Evolutionary conservation across 2,329 filamentous ascomycete species (phyloP).

Genomic region (Verruconis gallopava): DNA sequence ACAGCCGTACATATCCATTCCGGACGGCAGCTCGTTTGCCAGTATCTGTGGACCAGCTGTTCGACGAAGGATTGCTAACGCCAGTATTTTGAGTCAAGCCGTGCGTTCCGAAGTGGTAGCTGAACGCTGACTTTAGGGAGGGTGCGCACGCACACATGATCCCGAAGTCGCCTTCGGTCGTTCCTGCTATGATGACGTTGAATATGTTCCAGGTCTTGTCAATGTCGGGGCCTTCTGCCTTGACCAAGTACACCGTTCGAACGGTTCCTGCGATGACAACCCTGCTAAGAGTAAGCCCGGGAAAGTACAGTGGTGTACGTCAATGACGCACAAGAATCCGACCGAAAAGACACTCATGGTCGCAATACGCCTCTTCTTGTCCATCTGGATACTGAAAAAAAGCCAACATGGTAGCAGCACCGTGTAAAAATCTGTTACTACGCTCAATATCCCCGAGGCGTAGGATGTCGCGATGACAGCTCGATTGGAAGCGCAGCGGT

Average conservation of each 20-base stretch:
- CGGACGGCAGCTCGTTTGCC: too few species aligned
- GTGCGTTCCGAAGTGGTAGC: too few species aligned
- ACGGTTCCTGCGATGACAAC: conserved; percentile 20
- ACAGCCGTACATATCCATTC: too few species aligned
- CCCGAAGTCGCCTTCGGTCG: conserved; percentile 7
- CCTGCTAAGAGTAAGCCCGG: conserved; percentile 11
- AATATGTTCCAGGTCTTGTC: conserved; percentile 7
- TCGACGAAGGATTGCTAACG: too few species aligned
- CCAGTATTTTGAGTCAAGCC: too few species aligned
- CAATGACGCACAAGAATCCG: conserved; percentile 13
- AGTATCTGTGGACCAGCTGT: too few species aligned
- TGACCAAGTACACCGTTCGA: conserved; percentile 19
- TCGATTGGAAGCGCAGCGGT: conserved; percentile 13
- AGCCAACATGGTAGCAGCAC: conserved; percentile 14
- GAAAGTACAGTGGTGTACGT: background rate
- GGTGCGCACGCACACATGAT: conserved; percentile 11
- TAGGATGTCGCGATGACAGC: conserved; percentile 3
- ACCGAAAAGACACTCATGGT: conserved; percentile 11
- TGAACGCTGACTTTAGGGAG: conserved; percentile 8
- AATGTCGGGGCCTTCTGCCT: background rate
- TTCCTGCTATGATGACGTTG: conserved; percentile 7
- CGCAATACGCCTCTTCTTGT: conserved; percentile 12
- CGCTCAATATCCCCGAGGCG: conserved; percentile 12
- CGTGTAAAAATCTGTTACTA: conserved; percentile 15
- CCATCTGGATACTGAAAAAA: conserved; percentile 15